Conservation (phyloP, 1,284 basidiomycete species). For the Marasmius oreades region DNA sequence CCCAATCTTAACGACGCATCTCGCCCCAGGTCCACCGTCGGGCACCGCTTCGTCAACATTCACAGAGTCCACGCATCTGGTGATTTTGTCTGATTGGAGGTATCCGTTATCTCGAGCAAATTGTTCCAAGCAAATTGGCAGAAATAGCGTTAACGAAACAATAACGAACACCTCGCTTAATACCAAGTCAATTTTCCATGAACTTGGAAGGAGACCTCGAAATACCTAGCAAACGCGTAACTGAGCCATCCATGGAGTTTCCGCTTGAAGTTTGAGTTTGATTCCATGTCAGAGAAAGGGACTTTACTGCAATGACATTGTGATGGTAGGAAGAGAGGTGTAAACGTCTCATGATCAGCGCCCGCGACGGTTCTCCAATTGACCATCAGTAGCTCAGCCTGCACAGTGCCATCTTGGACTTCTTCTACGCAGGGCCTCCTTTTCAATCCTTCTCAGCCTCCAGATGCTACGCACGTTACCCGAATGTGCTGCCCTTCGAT, state of each 20-base stretch:
- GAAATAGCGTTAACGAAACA: conserved; percentile 75
- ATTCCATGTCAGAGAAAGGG: neutral
- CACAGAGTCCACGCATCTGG: conserved; percentile 38
- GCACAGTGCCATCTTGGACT: too few species aligned
- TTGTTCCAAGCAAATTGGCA: conserved; percentile 80
- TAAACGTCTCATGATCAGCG: too few species aligned
- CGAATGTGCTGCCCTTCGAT: neutral
- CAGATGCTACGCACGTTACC: too few species aligned
- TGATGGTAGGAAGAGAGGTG: neutral
- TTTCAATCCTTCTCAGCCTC: too few species aligned
- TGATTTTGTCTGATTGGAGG: conserved; percentile 56
- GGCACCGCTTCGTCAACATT: conserved; percentile 20
- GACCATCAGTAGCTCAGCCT: too few species aligned
- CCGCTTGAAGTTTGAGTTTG: conserved; percentile 29
- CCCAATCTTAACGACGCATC: conserved; percentile 73
- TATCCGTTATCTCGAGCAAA: conserved; percentile 81
- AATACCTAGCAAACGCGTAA: conserved; percentile 73
- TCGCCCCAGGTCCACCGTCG: conserved; percentile 21
- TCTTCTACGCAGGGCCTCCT: too few species aligned
- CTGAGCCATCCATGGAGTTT: conserved; percentile 70
- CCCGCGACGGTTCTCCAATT: too few species aligned
- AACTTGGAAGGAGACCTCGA: neutral
- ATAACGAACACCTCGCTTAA: conserved; percentile 78
- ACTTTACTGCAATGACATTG: neutral
- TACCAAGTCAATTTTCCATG: conserved; percentile 7